Evolutionary conservation across 108 stramenopile genomes (phyloP).

Genomic region (Nitzschia sp.): DNA sequence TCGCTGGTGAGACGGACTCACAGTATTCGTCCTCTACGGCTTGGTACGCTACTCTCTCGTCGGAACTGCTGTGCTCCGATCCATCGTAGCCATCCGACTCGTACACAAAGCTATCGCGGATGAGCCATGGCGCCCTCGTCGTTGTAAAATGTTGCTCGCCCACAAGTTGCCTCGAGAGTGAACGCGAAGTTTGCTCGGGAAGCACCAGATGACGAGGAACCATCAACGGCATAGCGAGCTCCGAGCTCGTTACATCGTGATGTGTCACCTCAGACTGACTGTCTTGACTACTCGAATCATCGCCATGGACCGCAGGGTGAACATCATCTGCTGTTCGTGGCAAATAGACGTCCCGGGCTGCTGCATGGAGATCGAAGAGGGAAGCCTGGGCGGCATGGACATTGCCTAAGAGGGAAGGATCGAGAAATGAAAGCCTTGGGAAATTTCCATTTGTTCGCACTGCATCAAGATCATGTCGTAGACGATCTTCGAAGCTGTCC

Average conservation of each 20-base stretch:
- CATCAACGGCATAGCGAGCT: too few species aligned
- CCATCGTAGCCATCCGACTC: slow-evolving; percentile 1
- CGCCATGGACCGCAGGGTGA: neutral
- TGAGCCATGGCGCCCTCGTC: neutral
- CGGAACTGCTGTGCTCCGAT: neutral
- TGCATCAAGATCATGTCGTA: neutral
- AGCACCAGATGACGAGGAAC: neutral
- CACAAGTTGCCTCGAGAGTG: neutral
- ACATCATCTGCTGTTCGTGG: neutral
- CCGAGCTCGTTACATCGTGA: too few species aligned
- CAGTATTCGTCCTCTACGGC: neutral
- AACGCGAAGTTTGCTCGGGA: neutral
- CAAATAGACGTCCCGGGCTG: neutral
- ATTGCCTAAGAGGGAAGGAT: slow-evolving; percentile 11
- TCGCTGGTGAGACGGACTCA: neutral
- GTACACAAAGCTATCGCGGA: neutral
- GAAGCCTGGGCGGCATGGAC: too few species aligned
- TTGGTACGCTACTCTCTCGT: neutral
- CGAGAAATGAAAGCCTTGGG: slow-evolving; percentile 16
- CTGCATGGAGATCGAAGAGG: slow-evolving; percentile 9
- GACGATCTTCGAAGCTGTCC: neutral
- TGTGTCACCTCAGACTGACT: neutral
- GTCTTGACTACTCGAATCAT: neutral
- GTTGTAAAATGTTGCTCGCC: slow-evolving; percentile 1
- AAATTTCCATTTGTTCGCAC: neutral